Conservation (phyloP, 1,139 yeast genomes). For the Zygotorulaspora mrakii region DNA sequence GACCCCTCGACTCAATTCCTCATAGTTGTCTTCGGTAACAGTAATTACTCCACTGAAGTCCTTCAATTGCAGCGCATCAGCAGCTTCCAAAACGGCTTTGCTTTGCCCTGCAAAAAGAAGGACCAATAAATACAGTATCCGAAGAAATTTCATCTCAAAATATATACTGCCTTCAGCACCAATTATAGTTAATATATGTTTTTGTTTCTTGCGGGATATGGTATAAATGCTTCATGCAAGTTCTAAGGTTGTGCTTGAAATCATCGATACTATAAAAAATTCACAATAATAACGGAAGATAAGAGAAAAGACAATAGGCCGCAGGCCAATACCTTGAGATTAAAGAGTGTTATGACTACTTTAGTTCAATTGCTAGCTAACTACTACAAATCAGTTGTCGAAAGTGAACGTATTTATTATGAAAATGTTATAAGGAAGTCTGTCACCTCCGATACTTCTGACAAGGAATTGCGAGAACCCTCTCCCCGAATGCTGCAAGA, state of each 20-base stretch:
- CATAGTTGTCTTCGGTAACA: slow-evolving; percentile 36
- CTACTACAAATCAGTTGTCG: slow-evolving; percentile 30
- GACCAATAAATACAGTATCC: slow-evolving; percentile 3
- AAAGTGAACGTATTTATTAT: slow-evolving; percentile 27
- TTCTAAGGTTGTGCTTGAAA: not conserved
- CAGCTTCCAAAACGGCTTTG: slow-evolving; percentile 8
- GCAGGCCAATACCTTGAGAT: not conserved
- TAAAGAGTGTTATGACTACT: slow-evolving; percentile 20
- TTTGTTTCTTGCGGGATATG: too few species aligned
- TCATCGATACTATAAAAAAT: not conserved
- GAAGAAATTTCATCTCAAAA: slow-evolving; percentile 6
- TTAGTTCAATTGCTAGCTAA: slow-evolving; percentile 26
- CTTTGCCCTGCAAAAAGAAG: slow-evolving; percentile 3
- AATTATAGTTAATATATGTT: too few species aligned
- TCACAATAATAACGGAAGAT: not conserved
- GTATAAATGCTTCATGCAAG: too few species aligned
- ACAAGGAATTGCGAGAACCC: slow-evolving; percentile 7
- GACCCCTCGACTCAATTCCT: slow-evolving; percentile 33
- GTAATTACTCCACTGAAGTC: slow-evolving; percentile 31
- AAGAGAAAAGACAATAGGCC: not conserved
- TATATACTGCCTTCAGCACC: too few species aligned
- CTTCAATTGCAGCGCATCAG: slow-evolving; percentile 6
- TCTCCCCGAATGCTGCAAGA: slow-evolving; percentile 18
- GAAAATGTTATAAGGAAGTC: slow-evolving; percentile 11
- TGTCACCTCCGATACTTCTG: slow-evolving; percentile 2